Percentiles rank a stretch among this genome's conserved stretches.
Conservation (phyloP, 139 green algal genomes). For the Chlorella sp. region DNA sequence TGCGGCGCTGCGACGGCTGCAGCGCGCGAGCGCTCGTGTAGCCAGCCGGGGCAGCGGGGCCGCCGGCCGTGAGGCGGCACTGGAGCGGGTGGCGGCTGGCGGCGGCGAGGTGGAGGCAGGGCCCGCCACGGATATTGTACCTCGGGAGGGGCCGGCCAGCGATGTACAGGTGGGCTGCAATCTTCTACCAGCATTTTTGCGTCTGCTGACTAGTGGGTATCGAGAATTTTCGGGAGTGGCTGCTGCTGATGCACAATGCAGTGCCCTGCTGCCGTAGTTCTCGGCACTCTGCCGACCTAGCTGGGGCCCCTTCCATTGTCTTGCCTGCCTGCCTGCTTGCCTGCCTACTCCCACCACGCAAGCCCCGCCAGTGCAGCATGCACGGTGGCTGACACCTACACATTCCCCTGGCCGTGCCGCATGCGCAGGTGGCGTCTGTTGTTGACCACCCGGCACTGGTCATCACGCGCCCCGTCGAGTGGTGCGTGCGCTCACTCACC, state of each 20-base stretch:
- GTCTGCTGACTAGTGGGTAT: too few species aligned
- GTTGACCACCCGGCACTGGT: slow-evolving; percentile 75
- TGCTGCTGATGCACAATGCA: too few species aligned
- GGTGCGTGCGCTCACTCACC: slow-evolving; percentile 56
- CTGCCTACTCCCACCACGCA: too few species aligned
- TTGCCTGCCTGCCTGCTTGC: too few species aligned
- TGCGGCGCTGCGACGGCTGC: not conserved
- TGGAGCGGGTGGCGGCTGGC: not conserved
- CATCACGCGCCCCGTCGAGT: slow-evolving; percentile 78
- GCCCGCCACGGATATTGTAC: not conserved
- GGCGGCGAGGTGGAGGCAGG: slow-evolving; percentile 17
- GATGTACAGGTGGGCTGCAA: slow-evolving; percentile 4
- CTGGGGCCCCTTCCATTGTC: too few species aligned
- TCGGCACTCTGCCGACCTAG: too few species aligned
- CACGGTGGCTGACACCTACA: too few species aligned
- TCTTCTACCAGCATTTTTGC: too few species aligned
- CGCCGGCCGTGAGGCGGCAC: not conserved
- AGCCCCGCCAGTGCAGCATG: too few species aligned
- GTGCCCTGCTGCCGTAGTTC: too few species aligned
- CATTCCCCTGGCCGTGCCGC: too few species aligned
- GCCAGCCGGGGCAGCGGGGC: not conserved
- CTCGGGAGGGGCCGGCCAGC: not conserved
- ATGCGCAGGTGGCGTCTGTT: slow-evolving; percentile 31
- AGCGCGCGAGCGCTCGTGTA: not conserved
- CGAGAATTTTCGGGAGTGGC: too few species aligned